Base-by-base conservation (phyloP, 345 rosid species). In the Populus ilicifolia region DNA sequence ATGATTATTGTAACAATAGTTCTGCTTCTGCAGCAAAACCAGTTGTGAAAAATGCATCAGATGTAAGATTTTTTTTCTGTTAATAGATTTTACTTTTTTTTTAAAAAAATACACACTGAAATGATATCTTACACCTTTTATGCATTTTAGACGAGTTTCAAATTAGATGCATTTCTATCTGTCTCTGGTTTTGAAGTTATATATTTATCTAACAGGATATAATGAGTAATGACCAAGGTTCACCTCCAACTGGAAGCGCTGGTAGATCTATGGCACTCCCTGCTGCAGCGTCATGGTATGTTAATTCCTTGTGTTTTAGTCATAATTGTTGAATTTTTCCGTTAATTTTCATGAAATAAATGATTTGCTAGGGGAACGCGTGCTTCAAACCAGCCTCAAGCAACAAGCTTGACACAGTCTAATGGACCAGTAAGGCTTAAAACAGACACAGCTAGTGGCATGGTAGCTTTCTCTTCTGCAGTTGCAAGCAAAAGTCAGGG, bases 261-360 rank as follows among this genome's bases (percentile, higher is more conserved):
- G 75, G 84, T 71, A 87, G 88, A 87, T 81, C 93, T 8, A 71
- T 81, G 36, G 86, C 86, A 61, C 97, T 94, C 75, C 98, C 98
- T 81, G 92, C 94, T 62, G 97, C 94, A 72, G 94, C 97, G 6
- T 87, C 98, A 77, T 94, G 97, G 98, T 93, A 89, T 78, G 82
- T 65, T 33, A 70, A 8, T 67, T 67, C 5, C 62, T 52, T 29
- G 2, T 10, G 21, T 69, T 0, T 0, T 64, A 59, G 64, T 20
- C 30, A 5, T 2, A 5, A 21, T 25, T 44, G 25, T 82, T 5
- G 59, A 11, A 38, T 64, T 72, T 65, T 33, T 8, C 11, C 8
- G 78, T 75, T 78, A 56, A 70, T 70, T 62, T 72, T 75, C 61
- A 79, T 73, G 71, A 81, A 82, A 54, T 50, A 33, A 21, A 18